Evolutionary conservation across 768 basidiomycete species (phyloP).

Genomic region (Rhodotorula toruloides): DNA sequence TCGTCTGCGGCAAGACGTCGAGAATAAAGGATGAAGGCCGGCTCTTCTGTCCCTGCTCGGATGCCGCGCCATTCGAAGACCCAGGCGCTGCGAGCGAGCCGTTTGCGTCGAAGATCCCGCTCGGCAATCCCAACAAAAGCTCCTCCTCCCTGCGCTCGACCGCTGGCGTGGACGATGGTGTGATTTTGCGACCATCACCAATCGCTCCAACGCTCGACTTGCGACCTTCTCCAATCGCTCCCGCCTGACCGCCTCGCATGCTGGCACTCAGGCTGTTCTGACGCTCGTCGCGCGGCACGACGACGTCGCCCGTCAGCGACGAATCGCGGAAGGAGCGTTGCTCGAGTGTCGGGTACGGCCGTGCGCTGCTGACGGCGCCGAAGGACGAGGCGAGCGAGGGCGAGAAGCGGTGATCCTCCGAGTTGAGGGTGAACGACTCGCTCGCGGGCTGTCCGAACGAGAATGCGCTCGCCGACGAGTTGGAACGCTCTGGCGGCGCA

Average conservation of each 20-base stretch:
- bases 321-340: constrained; percentile 16
- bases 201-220: constrained; percentile 17
- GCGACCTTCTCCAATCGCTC: constrained; percentile 10
- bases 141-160: constrained; percentile 7
- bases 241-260: background rate
- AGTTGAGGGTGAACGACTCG: background rate
- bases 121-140: constrained; percentile 10
- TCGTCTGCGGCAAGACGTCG: constrained; percentile 33
- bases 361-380: background rate
- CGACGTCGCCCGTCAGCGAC: constrained; percentile 13
- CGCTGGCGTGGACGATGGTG: background rate
- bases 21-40: constrained; percentile 35
- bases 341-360: constrained; percentile 21
- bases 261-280: background rate
- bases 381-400: background rate
- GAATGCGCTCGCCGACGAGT: background rate
- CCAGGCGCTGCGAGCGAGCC: constrained; percentile 7
- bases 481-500: constrained; percentile 1
- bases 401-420: background rate
- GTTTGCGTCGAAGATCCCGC: constrained; percentile 15
- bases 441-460: background rate
- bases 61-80: background rate
- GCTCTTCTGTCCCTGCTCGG: constrained; percentile 10
- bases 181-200: constrained; percentile 19
- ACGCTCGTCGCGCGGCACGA: constrained; percentile 14